Evolutionary conservation across 441 rosid species (phyloP), one percentile per base, ranked within the genome.

Genomic region (Theobroma grandiflorum): DNA sequence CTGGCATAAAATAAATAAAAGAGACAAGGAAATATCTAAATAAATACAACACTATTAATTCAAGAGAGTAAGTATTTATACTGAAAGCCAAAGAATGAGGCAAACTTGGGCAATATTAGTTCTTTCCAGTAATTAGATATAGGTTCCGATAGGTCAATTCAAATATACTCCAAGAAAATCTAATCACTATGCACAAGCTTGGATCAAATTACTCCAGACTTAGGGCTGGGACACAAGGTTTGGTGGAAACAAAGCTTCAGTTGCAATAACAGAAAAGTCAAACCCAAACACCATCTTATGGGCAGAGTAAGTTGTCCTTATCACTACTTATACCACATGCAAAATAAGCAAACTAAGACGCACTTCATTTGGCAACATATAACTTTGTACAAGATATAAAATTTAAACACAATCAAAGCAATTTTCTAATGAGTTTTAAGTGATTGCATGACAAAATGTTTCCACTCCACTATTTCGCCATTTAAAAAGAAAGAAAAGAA

Each of bases 271-370:
- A 5, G 40, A 70, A 49, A 70, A 70, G 49, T 22, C 42, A 70
- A 70, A 16, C 20, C 20, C 42, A 49, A 70, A 31, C 74, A 6
- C 22, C 59, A 15, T 26, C 52, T 47, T 47, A 70, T 26, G 40
- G 40, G 57, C 47, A 57, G 72, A 12, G 38, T 47, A 70, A 70
- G 55, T 47, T 31, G 74, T 70, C 58, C 59, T 70, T 15, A 70
- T 70, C 74, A 49, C 74, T 70, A 70, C 33, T 20, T 57, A 70
- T 31, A 31, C 3, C 16, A 70, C 26, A 70, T 31, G 74, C 58
- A 68, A 68, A 43, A 68, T 45, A 66, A 67, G 18, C 4, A 50
- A 50, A 50, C 55, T 50, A 15, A 7, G 10, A 67, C 4, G 52
- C 35, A 10, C 42, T 70, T 70, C 59, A 70, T 70, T 50, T 31